Evolutionary conservation across 345 rosid species (phyloP).

Genomic region (Atalantia buxifolia): DNA sequence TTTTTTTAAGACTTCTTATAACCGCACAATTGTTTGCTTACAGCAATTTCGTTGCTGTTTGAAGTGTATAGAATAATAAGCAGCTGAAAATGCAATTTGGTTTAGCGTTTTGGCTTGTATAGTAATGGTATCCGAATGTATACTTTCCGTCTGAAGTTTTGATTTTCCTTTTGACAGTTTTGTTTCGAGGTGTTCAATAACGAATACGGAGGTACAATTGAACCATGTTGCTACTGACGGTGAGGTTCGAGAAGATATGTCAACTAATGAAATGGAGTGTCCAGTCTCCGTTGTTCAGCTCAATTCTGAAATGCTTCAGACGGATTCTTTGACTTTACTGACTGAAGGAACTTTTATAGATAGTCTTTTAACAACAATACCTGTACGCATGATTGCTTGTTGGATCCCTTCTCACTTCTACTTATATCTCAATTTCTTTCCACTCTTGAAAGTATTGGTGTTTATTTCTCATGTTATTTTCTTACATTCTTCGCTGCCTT

Average conservation of each 20-base stretch:
- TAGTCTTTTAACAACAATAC: slow-evolving; percentile 67
- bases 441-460: background rate
- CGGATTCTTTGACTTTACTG: slow-evolving; percentile 63
- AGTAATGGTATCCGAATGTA: background rate
- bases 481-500: slow-evolving; percentile 11
- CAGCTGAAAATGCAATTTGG: background rate
- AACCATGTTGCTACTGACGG: slow-evolving; percentile 45
- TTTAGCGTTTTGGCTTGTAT: background rate
- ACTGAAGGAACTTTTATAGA: slow-evolving; percentile 57
- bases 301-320: slow-evolving; percentile 50
- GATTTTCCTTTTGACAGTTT: slow-evolving; percentile 35
- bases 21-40: background rate
- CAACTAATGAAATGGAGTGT: slow-evolving; percentile 35
- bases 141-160: background rate
- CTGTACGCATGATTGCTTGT: slow-evolving; percentile 40
- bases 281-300: slow-evolving; percentile 65
- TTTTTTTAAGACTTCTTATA: background rate
- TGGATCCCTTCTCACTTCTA: background rate
- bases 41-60: background rate
- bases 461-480: background rate
- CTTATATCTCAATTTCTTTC: background rate
- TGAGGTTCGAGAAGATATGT: slow-evolving; percentile 40
- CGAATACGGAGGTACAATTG: slow-evolving; percentile 52
- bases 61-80: background rate
- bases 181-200: slow-evolving; percentile 54